Conservation (phyloP, 2,329 filamentous ascomycete genomes). For the Acephala macrosclerotiorum region DNA sequence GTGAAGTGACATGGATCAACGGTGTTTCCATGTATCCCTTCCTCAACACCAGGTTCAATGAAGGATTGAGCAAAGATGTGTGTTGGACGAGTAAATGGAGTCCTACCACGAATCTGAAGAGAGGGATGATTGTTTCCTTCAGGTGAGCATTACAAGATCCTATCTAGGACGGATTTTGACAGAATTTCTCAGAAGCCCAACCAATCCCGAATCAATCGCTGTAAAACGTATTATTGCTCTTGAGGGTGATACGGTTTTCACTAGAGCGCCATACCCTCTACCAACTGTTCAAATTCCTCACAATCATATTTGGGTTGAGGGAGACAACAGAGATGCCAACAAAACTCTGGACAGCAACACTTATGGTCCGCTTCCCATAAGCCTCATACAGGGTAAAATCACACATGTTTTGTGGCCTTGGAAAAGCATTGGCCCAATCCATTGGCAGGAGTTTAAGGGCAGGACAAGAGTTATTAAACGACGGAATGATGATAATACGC, state of each 20-base stretch:
- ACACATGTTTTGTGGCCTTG: conserved; percentile 76
- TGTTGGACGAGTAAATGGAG: conserved; percentile 66
- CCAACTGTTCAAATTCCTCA: conserved; percentile 70
- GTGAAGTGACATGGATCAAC: conserved; percentile 62
- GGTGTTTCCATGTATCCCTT: conserved; percentile 80
- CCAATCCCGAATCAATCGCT: conserved; percentile 70
- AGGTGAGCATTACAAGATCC: conserved; percentile 52
- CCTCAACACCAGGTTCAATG: conserved; percentile 71
- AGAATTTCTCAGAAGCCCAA: conserved; percentile 65
- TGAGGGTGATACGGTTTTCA: conserved; percentile 78
- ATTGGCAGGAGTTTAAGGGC: conserved; percentile 60
- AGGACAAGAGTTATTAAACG: conserved; percentile 50
- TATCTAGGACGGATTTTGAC: background rate
- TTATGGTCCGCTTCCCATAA: conserved; percentile 83
- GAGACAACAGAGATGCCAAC: conserved; percentile 69
- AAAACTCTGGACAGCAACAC: conserved; percentile 85
- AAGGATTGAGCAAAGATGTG: conserved; percentile 60
- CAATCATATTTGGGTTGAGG: conserved; percentile 95
- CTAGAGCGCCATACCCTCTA: conserved; percentile 66
- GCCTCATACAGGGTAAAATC: conserved; percentile 77
- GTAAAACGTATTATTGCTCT: conserved; percentile 87
- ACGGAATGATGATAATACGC: conserved; percentile 34
- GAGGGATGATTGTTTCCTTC: conserved; percentile 80
- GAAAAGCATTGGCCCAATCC: conserved; percentile 62
- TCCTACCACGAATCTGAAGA: conserved; percentile 62